A percentile compares a stretch with the other conserved stretches of the same genome.
These are phyloP conservation scores for Heracleum sosnowskyi DNA, from an alignment of 129 eudicot genomes.

Conservation along the genomic window DNA sequence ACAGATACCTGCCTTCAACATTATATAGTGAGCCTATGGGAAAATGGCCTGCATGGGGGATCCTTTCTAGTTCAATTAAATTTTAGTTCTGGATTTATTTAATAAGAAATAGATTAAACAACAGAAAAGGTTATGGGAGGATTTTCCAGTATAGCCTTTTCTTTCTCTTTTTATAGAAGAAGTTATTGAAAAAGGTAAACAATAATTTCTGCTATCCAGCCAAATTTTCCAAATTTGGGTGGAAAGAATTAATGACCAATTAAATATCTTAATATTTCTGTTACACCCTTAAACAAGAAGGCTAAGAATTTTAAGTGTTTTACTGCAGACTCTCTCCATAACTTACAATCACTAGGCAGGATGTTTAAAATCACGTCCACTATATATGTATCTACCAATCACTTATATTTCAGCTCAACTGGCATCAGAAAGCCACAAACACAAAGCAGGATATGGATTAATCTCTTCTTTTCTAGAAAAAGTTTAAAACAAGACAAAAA, in stretches of 20 bases:
- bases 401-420: not conserved
- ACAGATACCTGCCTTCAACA: not conserved
- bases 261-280: not conserved
- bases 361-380: not conserved
- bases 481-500: not conserved
- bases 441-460: not conserved
- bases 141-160: not conserved
- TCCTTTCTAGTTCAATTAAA: not conserved
- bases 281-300: not conserved
- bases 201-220: not conserved
- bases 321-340: not conserved
- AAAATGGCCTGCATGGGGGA: not conserved
- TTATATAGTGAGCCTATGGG: not conserved
- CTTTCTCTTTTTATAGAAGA: not conserved
- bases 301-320: not conserved
- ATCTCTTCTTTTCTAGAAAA: not conserved
- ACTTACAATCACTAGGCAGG: not conserved
- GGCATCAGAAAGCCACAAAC: not conserved
- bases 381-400: not conserved
- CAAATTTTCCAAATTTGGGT: not conserved
- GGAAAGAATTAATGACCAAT: not conserved
- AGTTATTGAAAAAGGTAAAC: not conserved
- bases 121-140: not conserved
- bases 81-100: not conserved
- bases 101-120: not conserved